phyloP scores from a whole-genome alignment of 1,284 basidiomycete genomes.

The Fistulina hepatica region DNA sequence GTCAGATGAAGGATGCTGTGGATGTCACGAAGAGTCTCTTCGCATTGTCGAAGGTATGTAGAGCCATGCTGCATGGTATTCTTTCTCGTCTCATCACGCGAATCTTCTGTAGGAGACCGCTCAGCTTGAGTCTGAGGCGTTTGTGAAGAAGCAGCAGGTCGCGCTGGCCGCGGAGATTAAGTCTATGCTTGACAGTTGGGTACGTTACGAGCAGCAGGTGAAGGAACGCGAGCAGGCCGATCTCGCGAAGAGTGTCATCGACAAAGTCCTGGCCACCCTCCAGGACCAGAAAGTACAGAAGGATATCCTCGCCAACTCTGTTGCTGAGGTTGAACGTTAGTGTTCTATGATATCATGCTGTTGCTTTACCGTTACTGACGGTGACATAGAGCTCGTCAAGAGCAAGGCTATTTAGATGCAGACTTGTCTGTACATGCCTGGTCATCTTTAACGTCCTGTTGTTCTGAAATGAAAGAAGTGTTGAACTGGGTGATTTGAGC shows the following conservation, averaged over 20 bases:
- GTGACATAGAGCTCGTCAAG: slow-evolving; percentile 32
- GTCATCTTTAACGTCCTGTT: no score
- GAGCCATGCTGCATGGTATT: not conserved
- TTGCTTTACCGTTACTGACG: not conserved
- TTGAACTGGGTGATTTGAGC: no score
- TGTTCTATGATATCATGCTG: slow-evolving; percentile 17
- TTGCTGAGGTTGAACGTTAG: slow-evolving; percentile 90
- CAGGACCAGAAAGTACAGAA: slow-evolving; percentile 90
- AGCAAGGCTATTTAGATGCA: slow-evolving; percentile 37
- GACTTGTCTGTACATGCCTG: no score
- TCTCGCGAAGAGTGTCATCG: slow-evolving; percentile 80
- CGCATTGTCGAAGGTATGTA: slow-evolving; percentile 75
- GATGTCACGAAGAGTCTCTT: slow-evolving; percentile 86
- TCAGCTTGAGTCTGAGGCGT: slow-evolving; percentile 81
- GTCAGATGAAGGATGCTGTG: slow-evolving; percentile 91
- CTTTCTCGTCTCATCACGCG: not conserved
- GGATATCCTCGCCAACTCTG: slow-evolving; percentile 78
- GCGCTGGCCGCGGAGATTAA: slow-evolving; percentile 86
- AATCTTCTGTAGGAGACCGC: slow-evolving; percentile 71
- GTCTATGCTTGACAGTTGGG: slow-evolving; percentile 94
- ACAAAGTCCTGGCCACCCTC: slow-evolving; percentile 75
- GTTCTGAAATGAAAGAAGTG: no score
- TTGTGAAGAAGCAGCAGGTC: slow-evolving; percentile 85
- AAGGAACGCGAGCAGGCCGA: slow-evolving; percentile 95
- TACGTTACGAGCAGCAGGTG: slow-evolving; percentile 92